phyloP scores from a whole-genome alignment of 2,329 filamentous ascomycete species.

The Sporothrix dimorphospora region DNA sequence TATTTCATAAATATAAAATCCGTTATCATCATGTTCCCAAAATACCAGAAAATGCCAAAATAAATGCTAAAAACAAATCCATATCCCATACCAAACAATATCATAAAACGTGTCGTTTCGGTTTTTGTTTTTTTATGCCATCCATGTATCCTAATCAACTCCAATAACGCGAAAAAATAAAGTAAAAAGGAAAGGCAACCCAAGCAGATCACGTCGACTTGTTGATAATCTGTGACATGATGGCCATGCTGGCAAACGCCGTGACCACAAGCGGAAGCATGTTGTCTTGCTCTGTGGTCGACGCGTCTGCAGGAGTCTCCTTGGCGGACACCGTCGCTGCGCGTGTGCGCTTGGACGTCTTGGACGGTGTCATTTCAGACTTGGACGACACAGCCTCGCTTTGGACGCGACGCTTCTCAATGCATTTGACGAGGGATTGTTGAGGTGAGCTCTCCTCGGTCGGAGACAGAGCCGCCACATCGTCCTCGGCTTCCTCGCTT shows the following conservation, averaged over 20 bases:
- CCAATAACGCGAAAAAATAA: neutral
- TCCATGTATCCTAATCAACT: neutral
- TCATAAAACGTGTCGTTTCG: conserved; percentile 20
- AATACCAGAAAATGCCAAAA: conserved; percentile 17
- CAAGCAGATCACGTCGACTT: conserved; percentile 21
- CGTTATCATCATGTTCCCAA: neutral
- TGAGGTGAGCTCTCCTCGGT: neutral
- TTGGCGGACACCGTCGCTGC: neutral
- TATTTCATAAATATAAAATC: conserved; percentile 4
- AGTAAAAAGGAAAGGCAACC: conserved; percentile 1
- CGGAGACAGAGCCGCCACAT: neutral
- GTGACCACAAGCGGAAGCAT: conserved; percentile 39
- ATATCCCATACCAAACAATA: neutral
- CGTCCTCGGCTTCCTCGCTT: conserved; percentile 8
- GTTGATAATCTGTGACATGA: conserved; percentile 36
- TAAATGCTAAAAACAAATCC: conserved; percentile 6
- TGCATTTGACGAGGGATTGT: neutral
- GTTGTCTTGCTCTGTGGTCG: neutral
- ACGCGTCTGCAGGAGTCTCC: neutral
- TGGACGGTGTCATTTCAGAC: neutral
- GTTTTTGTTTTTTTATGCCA: conserved; percentile 19
- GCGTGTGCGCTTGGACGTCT: neutral
- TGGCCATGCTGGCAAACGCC: conserved; percentile 39
- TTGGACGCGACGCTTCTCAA: neutral
- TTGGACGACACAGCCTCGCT: neutral